A percentile compares a stretch with the other conserved stretches of the same genome.
phyloP scores from a whole-genome alignment of 2,329 filamentous ascomycete genomes.

The Diplodia corticola region DNA sequence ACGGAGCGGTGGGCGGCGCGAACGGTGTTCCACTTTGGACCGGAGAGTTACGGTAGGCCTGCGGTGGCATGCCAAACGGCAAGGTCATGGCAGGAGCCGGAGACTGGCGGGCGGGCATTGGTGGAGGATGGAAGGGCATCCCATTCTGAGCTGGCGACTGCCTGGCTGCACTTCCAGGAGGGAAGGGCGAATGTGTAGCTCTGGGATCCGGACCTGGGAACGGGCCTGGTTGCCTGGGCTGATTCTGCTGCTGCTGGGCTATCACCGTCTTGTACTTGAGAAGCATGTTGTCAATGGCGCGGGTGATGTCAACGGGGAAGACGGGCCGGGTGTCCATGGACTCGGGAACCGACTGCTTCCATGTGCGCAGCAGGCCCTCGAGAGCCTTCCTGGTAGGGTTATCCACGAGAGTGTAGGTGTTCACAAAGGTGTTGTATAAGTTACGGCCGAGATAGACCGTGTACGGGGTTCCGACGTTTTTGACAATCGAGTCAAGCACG shows the following conservation, averaged over 20 bases:
- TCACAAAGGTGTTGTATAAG: slow-evolving; percentile 94
- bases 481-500: slow-evolving; percentile 96
- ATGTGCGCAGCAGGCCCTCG: slow-evolving; percentile 96
- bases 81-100: slow-evolving; percentile 34
- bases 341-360: slow-evolving; percentile 95
- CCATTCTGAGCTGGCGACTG: slow-evolving; percentile 32
- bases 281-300: slow-evolving; percentile 89
- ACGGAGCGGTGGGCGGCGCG: slow-evolving; percentile 48
- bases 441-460: slow-evolving; percentile 92
- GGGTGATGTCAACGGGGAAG: slow-evolving; percentile 81
- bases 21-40: slow-evolving; percentile 22
- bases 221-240: slow-evolving; percentile 34
- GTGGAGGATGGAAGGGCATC: slow-evolving; percentile 29
- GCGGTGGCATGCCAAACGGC: slow-evolving; percentile 20
- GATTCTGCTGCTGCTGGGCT: slow-evolving; percentile 60
- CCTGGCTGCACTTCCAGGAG: slow-evolving; percentile 15
- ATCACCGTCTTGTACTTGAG: slow-evolving; percentile 73
- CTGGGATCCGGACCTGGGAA: slow-evolving; percentile 17
- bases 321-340: slow-evolving; percentile 91
- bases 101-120: slow-evolving; percentile 33
- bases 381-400: slow-evolving; percentile 80
- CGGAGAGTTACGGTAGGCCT: slow-evolving; percentile 24
- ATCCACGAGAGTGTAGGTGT: slow-evolving; percentile 89
- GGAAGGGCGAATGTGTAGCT: slow-evolving; percentile 9
- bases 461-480: slow-evolving; percentile 97